These are phyloP conservation scores for Ascoidea tarda DNA, from an alignment of 805 yeast genomes.

Conservation along the genomic window DNA sequence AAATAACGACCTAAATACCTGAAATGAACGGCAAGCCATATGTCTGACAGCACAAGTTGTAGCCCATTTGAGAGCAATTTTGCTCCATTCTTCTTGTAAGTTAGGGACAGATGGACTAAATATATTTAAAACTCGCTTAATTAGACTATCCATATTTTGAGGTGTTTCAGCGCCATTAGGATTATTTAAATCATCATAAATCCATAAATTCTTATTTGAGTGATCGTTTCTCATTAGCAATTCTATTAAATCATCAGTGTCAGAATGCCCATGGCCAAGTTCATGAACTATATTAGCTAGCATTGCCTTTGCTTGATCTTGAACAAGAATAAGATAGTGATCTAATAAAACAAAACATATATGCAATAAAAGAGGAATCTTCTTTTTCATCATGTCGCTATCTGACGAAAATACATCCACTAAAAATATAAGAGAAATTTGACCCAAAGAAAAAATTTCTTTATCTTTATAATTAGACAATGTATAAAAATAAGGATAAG, in stretches of 20 bases:
- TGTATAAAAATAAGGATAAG: slow-evolving; percentile 55
- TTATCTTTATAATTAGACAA: slow-evolving; percentile 37
- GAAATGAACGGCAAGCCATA: slow-evolving; percentile 93
- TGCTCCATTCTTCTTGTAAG: slow-evolving; percentile 75
- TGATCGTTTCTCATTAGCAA: slow-evolving; percentile 37
- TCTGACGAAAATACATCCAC: slow-evolving; percentile 56
- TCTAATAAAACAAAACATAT: slow-evolving; percentile 71
- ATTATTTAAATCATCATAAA: slow-evolving; percentile 70
- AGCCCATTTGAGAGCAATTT: slow-evolving; percentile 81
- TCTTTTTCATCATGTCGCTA: slow-evolving; percentile 42
- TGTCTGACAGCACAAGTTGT: slow-evolving; percentile 96
- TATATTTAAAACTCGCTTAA: slow-evolving; percentile 45
- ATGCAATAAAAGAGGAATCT: slow-evolving; percentile 65
- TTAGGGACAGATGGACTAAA: slow-evolving; percentile 32
- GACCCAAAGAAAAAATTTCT: slow-evolving; percentile 78
- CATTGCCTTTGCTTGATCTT: slow-evolving; percentile 70
- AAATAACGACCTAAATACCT: slow-evolving; percentile 74
- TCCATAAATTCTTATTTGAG: slow-evolving; percentile 45
- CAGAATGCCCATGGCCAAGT: slow-evolving; percentile 35
- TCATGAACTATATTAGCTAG: slow-evolving; percentile 61
- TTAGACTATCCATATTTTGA: slow-evolving; percentile 63
- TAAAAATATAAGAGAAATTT: slow-evolving; percentile 69
- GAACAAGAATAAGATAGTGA: slow-evolving; percentile 74
- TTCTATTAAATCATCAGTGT: slow-evolving; percentile 41
- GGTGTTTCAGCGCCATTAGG: slow-evolving; percentile 80